Conservation (phyloP, 163 green algal genomes). For the Picocystis sp. region DNA sequence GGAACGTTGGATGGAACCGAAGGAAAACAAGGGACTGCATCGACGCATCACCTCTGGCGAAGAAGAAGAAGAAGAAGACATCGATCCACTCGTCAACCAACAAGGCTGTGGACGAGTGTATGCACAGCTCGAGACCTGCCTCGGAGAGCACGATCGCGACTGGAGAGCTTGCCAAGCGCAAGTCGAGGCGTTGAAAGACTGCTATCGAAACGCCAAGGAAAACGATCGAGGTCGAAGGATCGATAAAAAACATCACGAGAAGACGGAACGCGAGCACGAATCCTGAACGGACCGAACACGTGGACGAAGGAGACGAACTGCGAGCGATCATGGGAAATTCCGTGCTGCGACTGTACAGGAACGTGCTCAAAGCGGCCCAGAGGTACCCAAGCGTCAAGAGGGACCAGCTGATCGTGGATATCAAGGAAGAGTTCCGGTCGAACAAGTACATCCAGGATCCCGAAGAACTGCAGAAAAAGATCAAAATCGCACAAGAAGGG, state of each 20-base stretch:
- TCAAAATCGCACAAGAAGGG: no score
- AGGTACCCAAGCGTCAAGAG: constrained; percentile 41
- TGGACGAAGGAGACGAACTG: no score
- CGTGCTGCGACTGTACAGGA: constrained; percentile 29
- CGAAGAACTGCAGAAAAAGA: no score
- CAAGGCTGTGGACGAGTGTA: constrained; percentile 6
- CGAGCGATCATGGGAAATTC: no score
- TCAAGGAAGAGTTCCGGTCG: constrained; percentile 34
- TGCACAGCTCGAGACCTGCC: constrained; percentile 5
- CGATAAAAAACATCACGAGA: no score
- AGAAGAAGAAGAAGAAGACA: constrained; percentile 8
- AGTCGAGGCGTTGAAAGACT: no score
- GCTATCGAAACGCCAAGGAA: no score
- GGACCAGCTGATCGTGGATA: constrained; percentile 30
- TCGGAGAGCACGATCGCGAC: constrained; percentile 3
- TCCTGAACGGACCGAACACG: no score
- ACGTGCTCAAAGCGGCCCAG: constrained; percentile 42
- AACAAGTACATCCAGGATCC: constrained; percentile 20
- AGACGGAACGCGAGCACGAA: no score
- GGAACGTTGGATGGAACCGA: no score
- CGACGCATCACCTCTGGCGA: background rate
- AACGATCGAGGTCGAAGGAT: no score
- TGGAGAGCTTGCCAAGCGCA: background rate
- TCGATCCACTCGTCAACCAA: constrained; percentile 8
- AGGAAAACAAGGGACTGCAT: no score